Base-by-base conservation (phyloP, 768 basidiomycete species). In the Kwoniella bestiolae region DNA sequence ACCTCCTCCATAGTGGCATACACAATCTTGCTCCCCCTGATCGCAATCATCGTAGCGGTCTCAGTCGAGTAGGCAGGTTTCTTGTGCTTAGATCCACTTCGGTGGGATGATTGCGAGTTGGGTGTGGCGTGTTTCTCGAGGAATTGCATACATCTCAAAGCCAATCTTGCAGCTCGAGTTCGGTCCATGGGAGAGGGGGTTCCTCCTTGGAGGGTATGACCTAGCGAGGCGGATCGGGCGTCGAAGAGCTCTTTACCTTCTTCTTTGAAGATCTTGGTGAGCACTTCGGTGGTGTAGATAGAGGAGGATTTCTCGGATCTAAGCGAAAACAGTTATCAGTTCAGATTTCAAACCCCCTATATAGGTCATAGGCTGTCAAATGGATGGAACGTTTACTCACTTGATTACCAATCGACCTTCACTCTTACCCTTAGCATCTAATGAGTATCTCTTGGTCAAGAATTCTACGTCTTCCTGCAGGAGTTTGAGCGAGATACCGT, bases 121-220 rank as follows among this genome's bases (percentile, higher is more conserved):
- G 85, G 83, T 25, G 83, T 83, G 78, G 91, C 90, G 69, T 95
- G 88, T 56, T 86, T 79, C 82, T 98, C 96, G 65, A 98, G 85
- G 86, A 96, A 98, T 34, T 88, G 83, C 91, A 99, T 94, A 83
- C 92, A 95, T 72, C 91, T 89, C 67, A 95, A 84, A 7, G 95
- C 88, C 47, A 97, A 86, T 32, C 96, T 90, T 6, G 90, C 89
- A 3, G 92, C 96, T 28, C 92, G 90, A 0, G 90, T 88, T 56
- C 95, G 91, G 83, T 98, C 96, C 73, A 91, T 85, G 0, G 96
- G 96, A 0, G 95, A 96, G 4, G 96, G 96, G 18, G 92, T 88
- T 2, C 94, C 94, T 7, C 96, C 96, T 76, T 99, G 96, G 2
- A 99, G 83, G 4, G 94, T 98, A 83, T 99, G 96, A 16, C 96